These are phyloP conservation scores for Pseudogymnoascus sp. DNA, from an alignment of 2,329 filamentous ascomycete genomes.

Conservation along the genomic window DNA sequence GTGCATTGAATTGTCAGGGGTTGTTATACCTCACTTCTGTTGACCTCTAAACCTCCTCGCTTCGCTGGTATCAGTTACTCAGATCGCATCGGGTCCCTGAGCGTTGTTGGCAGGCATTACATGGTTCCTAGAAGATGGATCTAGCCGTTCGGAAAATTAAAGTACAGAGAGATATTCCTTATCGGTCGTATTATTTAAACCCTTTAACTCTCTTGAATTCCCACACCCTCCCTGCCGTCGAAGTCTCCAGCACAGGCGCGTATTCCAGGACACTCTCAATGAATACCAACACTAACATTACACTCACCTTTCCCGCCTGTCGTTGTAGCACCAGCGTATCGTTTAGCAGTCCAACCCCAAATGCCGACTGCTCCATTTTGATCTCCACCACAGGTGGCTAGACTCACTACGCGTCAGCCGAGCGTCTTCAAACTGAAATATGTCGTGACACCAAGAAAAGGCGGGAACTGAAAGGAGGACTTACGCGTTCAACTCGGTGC, in stretches of 20 bases:
- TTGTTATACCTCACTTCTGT: not conserved
- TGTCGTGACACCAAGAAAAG: not conserved
- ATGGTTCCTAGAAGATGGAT: no score
- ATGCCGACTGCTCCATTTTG: constrained; percentile 36
- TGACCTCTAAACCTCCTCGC: not conserved
- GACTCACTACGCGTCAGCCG: constrained; percentile 4
- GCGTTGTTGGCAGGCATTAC: no score
- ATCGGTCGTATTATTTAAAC: constrained; percentile 15
- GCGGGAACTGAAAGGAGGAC: constrained; percentile 8
- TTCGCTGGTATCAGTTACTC: not conserved
- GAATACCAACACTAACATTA: constrained; percentile 37
- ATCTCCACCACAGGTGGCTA: constrained; percentile 37
- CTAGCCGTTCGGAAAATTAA: no score
- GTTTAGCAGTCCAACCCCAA: constrained; percentile 36
- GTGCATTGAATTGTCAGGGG: not conserved
- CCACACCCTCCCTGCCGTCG: constrained; percentile 27
- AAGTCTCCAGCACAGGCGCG: constrained; percentile 25
- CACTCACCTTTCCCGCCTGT: constrained; percentile 32
- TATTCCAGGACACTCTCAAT: constrained; percentile 42
- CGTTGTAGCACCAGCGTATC: constrained; percentile 36
- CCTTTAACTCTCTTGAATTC: constrained; percentile 23
- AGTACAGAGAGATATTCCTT: no score
- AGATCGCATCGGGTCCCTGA: not conserved
- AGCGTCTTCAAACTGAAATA: not conserved
- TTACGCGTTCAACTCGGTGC: constrained; percentile 29